These are phyloP conservation scores for Yamadazyma atmosphaerica DNA, from an alignment of 1,139 yeast species.

Conservation along the genomic window DNA sequence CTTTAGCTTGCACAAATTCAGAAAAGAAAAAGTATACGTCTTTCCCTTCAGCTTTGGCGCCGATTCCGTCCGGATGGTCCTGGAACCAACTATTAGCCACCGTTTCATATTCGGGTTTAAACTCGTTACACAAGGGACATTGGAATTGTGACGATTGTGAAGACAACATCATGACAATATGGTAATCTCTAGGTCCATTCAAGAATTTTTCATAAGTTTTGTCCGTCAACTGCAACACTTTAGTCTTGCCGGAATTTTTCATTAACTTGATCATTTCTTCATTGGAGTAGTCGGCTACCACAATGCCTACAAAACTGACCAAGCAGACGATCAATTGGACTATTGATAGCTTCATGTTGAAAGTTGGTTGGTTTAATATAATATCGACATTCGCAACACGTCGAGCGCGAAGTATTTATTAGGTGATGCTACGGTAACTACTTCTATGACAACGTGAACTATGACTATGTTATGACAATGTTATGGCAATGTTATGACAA, in stretches of 20 bases:
- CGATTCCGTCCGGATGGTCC: slow-evolving; percentile 38
- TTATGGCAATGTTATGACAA: background rate
- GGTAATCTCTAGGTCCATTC: slow-evolving; percentile 69
- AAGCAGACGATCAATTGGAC: slow-evolving; percentile 16
- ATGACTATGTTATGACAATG: background rate
- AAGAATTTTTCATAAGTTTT: slow-evolving; percentile 58
- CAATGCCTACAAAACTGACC: slow-evolving; percentile 16
- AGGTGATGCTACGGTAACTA: no score
- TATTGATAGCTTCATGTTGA: slow-evolving; percentile 22
- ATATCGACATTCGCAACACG: background rate
- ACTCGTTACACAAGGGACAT: slow-evolving; percentile 72
- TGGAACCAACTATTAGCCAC: slow-evolving; percentile 60
- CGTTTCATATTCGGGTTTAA: slow-evolving; percentile 63
- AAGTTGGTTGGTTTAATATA: no score
- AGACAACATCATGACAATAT: slow-evolving; percentile 66
- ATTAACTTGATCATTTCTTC: slow-evolving; percentile 26
- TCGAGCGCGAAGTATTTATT: no score
- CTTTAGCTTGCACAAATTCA: slow-evolving; percentile 61
- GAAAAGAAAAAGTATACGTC: slow-evolving; percentile 70
- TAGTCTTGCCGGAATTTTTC: slow-evolving; percentile 20
- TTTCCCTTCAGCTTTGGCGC: slow-evolving; percentile 25
- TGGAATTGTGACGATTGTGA: slow-evolving; percentile 74
- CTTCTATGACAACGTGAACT: no score
- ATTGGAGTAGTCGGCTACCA: slow-evolving; percentile 29
- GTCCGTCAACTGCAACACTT: slow-evolving; percentile 50